Base-by-base conservation (phyloP, 1,139 yeast species). In the Taiozyma sp. region DNA sequence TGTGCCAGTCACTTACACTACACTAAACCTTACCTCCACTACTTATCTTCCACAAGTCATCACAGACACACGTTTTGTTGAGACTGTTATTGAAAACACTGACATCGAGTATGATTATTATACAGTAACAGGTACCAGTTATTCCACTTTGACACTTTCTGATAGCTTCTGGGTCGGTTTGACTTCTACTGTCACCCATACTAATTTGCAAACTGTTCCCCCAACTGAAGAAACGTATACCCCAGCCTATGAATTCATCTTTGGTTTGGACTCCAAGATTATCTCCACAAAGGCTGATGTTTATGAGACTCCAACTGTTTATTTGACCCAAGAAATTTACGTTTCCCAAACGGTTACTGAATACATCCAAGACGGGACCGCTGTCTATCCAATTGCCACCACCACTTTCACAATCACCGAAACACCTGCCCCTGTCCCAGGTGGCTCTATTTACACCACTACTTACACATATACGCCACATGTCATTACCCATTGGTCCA, bases 331-430 rank as follows among this genome's bases (percentile, higher is more conserved):
- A 3, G 47, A 46, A 3, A 44, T 53, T 1, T 26, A 22, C 19
- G 43, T 51, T 21, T 53, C 58, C 1, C 48, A 56, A 11, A 50
- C 51, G 7, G 34, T 55, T n/a, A 56, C 58, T 5, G 53, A 56
- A 16, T 53, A 51, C 40, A 44, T 56, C 35, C 48, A 46, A 19
- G 50, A 45, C 37, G 52, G 49, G 11, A 48, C 50, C 2, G 47
- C 50, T 21, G 48, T 52, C 7, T 48, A 43, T 46, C 56, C 61
- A 42, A 47, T 54, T 44, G 48, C 61, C 6, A 56, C 61, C 10
- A 45, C 50, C 13, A 52, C 60, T 3, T 37, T 47, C 28, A 55
- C 63, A 3, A 22, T 50, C 43, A 46, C 62, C 42, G 28, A 49
- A 6, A 35, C 56, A n/a, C 30, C 47, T 16, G 13, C 44, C 9